Evolutionary conservation across 2,329 filamentous ascomycete species (phyloP).

Genomic region (Colletotrichum sp.): DNA sequence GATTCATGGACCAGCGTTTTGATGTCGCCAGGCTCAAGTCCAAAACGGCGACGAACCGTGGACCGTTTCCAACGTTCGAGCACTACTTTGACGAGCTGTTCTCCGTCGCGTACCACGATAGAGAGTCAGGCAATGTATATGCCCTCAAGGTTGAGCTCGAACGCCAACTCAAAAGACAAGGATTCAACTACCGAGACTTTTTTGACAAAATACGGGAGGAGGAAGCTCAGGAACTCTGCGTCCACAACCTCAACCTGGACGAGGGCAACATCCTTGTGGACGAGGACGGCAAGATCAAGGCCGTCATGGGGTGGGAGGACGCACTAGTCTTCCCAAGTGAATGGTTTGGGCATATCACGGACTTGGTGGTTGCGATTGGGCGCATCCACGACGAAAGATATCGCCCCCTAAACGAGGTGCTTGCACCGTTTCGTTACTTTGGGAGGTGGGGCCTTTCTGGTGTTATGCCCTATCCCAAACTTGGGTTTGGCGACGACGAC

Average conservation of each 20-base stretch:
- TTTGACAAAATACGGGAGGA: not conserved
- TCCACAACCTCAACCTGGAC: slow-evolving; percentile 13
- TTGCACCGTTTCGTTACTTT: not conserved
- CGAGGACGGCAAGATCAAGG: not conserved
- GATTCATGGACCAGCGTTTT: not conserved
- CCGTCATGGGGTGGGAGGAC: slow-evolving; percentile 19
- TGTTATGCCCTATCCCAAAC: not conserved
- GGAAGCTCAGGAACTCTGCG: not conserved
- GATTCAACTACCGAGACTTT: not conserved
- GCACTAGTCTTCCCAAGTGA: slow-evolving; percentile 5
- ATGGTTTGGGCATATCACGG: not conserved
- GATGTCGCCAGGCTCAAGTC: not conserved
- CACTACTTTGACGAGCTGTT: not conserved
- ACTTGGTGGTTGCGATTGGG: not conserved
- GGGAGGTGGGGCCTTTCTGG: not conserved
- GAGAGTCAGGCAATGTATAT: not conserved
- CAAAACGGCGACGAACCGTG: not conserved
- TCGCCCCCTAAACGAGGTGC: not conserved
- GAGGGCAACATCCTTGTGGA: slow-evolving; percentile 7
- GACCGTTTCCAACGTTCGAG: not conserved
- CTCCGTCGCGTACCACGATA: not conserved
- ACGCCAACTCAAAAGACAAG: not conserved
- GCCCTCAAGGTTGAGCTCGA: not conserved
- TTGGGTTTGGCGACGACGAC: not conserved
- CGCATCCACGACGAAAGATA: not conserved